phyloP scores from a whole-genome alignment of 352 stramenopile species.

The Peronospora belbahrii region DNA sequence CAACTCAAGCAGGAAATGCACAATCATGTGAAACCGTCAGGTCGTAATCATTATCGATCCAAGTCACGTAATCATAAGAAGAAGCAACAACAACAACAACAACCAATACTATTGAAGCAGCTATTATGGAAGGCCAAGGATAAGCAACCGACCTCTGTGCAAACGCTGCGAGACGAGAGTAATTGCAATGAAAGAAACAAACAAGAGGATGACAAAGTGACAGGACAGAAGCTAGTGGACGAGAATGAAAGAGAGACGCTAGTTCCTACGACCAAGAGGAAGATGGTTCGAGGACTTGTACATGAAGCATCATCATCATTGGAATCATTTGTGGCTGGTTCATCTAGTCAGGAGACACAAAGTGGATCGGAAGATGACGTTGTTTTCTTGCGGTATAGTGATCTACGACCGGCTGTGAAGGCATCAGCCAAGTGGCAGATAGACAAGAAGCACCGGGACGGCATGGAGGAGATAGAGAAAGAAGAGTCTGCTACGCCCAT shows the following conservation, averaged over 20 bases:
- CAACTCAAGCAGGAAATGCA: background rate
- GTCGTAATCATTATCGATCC: conserved; percentile 1
- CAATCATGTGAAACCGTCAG: conserved; percentile 6
- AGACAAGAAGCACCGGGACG: conserved; percentile 10
- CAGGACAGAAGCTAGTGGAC: no score
- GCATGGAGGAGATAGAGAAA: conserved; percentile 6
- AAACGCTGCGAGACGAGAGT: background rate
- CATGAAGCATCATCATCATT: background rate
- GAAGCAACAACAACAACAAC: conserved; percentile 7
- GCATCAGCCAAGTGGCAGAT: conserved; percentile 10
- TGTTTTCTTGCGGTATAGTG: conserved; percentile 26
- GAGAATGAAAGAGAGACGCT: conserved; percentile 22
- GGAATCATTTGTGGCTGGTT: conserved; percentile 24
- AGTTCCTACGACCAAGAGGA: conserved; percentile 13
- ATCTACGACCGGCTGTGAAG: conserved; percentile 10
- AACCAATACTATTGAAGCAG: conserved; percentile 37
- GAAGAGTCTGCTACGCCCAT: conserved; percentile 6
- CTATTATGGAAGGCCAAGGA: conserved; percentile 55
- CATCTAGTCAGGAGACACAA: conserved; percentile 68
- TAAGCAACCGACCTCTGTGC: conserved; percentile 9
- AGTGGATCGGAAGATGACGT: conserved; percentile 53
- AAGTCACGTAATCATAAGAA: conserved; percentile 1
- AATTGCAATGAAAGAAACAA: conserved; percentile 1
- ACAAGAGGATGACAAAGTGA: no score
- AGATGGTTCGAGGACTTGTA: background rate